Base-by-base conservation (phyloP, 352 stramenopile species). In the Globisporangium perplexum region DNA sequence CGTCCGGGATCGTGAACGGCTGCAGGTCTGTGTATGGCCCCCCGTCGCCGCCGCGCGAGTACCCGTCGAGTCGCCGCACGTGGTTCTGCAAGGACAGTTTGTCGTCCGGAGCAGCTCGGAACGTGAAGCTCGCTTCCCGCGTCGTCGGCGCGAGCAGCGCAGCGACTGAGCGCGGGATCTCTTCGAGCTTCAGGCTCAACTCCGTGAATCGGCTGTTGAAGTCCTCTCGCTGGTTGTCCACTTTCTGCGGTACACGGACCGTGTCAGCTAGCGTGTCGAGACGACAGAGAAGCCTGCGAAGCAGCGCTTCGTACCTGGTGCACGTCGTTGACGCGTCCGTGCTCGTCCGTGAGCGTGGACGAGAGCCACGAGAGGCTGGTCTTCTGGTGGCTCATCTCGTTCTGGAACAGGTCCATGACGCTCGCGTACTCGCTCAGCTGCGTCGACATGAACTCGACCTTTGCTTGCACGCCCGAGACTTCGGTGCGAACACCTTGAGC, bases 1-100 rank as follows among this genome's bases (percentile, higher is more conserved):
- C 82, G 10, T 88, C 75, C 0, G 82, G 82, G 36, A 93, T 88
- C 15, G 72, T 86, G 53, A 90, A 90, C 1, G 78, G 72, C 31
- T 81, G 59, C 18, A 93, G 59, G 44, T 90, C 78, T 1, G 82
- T 93, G 53, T 77, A 86, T 12, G 74, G 64, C 1, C 69, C 71
- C 1, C 57, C 65, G 12, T 63, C 61, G 11, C 65, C 62, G 23
- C 45, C 47, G 18, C 46, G 50, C 1, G 26, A 35, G 18, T 45
- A 48, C 3, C 49, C 48, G 17, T 68, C 65, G 20, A 54, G 59
- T 17, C 67, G 71, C 10, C 69, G 45, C 45, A 83, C 22, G 26
- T 93, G 79, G 11, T 68, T 68, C 26, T 83, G 59, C 2, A 90
- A 51, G 8, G 68, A 74, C 3, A 92, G 36, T 38, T 86, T 90